These are phyloP conservation scores for Daphne laureola DNA, from an alignment of 441 rosid species.

Conservation along the genomic window DNA sequence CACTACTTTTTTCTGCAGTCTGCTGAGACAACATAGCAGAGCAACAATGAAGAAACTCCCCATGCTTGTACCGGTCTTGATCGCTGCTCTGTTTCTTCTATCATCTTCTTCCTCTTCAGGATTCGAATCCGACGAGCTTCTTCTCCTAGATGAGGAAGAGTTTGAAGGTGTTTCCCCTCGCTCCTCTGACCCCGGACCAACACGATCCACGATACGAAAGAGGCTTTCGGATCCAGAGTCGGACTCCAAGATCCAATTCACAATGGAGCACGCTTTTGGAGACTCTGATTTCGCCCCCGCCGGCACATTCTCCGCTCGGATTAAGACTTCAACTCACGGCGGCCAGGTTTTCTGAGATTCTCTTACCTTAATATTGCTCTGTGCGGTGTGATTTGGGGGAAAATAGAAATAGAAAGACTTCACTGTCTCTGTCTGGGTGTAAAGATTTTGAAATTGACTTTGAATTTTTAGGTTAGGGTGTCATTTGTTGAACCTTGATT, in stretches of 20 bases:
- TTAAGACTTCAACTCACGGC: conserved; percentile 74
- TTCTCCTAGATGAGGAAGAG: conserved; percentile 72
- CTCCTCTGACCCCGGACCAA: conserved; percentile 20
- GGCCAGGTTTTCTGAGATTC: conserved; percentile 55
- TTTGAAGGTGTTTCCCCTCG: conserved; percentile 43
- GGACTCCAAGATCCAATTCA: conserved; percentile 85
- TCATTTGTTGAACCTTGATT: no score
- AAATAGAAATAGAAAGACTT: no score
- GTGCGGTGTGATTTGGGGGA: no score
- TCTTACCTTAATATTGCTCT: no score
- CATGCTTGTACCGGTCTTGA: conserved; percentile 14
- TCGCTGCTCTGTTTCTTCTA: conserved; percentile 18
- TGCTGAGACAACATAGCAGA: neutral
- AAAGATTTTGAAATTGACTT: no score
- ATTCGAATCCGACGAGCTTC: conserved; percentile 88
- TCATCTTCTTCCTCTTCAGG: conserved; percentile 20
- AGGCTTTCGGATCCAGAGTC: conserved; percentile 62
- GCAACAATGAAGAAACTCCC: conserved; percentile 22
- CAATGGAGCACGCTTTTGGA: conserved; percentile 89
- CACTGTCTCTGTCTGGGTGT: no score
- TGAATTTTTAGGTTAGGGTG: no score
- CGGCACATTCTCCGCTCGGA: conserved; percentile 87
- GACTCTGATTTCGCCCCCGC: conserved; percentile 74
- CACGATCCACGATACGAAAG: conserved; percentile 32
- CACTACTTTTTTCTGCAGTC: no score